Evolutionary conservation across 805 yeast genomes (phyloP).

Genomic region (Pichia nakasei): DNA sequence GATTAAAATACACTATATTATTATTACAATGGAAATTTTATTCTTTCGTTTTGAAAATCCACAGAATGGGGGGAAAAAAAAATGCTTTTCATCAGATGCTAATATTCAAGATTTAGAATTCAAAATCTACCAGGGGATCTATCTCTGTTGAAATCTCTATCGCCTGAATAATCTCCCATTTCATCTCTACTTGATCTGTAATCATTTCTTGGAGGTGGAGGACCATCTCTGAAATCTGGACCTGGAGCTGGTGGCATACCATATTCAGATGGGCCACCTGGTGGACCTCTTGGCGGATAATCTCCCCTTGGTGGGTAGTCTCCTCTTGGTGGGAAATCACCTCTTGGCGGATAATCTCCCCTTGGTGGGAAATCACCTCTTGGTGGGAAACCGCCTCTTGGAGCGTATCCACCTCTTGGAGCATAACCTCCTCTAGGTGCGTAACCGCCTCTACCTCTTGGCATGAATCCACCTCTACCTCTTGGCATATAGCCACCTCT

Average conservation of each 20-base stretch:
- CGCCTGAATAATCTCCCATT: constrained; percentile 19
- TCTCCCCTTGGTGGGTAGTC: too few species aligned
- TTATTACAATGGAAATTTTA: too few species aligned
- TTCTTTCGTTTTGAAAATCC: too few species aligned
- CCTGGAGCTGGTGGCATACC: constrained; percentile 17
- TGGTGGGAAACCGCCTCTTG: constrained; percentile 22
- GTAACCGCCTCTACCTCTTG: constrained; percentile 25
- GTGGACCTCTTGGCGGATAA: constrained; percentile 21
- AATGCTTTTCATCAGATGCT: too few species aligned
- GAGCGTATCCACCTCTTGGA: constrained; percentile 26
- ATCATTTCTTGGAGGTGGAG: constrained; percentile 27
- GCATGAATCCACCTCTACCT: constrained; percentile 24
- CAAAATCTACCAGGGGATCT: constrained; percentile 73
- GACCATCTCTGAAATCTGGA: constrained; percentile 25
- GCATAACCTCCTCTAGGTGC: constrained; percentile 23
- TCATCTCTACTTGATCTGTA: constrained; percentile 25
- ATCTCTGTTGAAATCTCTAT: constrained; percentile 52
- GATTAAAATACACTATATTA: too few species aligned
- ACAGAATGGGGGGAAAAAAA: too few species aligned
- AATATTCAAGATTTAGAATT: too few species aligned
- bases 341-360: constrained; percentile 23
- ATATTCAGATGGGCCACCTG: constrained; percentile 20
- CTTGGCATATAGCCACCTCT: constrained; percentile 20
- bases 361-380: constrained; percentile 22
- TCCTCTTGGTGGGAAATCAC: constrained; percentile 24